Conservation (phyloP, 768 basidiomycete genomes). For the Lenzites betulinus region DNA sequence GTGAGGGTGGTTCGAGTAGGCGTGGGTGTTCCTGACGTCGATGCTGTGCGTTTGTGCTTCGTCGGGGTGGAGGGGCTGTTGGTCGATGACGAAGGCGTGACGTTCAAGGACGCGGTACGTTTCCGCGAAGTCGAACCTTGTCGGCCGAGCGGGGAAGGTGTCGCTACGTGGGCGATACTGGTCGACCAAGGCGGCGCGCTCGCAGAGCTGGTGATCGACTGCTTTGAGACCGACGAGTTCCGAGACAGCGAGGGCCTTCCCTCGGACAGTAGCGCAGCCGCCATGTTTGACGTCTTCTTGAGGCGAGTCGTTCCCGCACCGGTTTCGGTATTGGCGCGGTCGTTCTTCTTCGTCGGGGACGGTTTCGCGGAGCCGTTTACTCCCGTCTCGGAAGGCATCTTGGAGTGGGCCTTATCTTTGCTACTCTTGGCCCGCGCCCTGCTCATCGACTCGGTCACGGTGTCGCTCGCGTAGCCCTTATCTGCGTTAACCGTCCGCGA, state of each 20-base stretch:
- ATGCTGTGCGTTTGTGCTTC: conserved; percentile 17
- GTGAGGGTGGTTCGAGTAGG: conserved; percentile 6
- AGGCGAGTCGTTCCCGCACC: not conserved
- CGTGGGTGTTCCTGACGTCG: conserved; percentile 11
- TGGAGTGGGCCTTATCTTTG: conserved; percentile 1
- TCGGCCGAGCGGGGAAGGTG: not conserved
- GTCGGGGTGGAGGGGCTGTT: conserved; percentile 1
- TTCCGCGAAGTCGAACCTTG: conserved; percentile 16
- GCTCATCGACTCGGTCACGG: conserved; percentile 18
- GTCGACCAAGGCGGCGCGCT: conserved; percentile 22
- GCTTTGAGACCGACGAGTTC: conserved; percentile 31
- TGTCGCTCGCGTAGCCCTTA: conserved; percentile 32
- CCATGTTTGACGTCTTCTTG: conserved; percentile 13
- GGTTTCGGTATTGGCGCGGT: not conserved
- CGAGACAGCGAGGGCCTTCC: conserved; percentile 28
- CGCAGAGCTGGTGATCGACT: conserved; percentile 26
- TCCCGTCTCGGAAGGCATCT: conserved; percentile 4
- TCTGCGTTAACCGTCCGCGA: conserved; percentile 12
- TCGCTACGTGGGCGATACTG: not conserved
- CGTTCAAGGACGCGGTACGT: conserved; percentile 23
- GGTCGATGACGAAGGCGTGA: not conserved
- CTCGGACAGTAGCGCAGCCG: conserved; percentile 1
- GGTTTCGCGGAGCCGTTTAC: conserved; percentile 2
- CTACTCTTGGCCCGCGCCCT: conserved; percentile 17
- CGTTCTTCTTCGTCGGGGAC: conserved; percentile 1